These are phyloP conservation scores for Pleurotus pulmonarius DNA, from an alignment of 768 basidiomycete genomes.

Conservation along the genomic window DNA sequence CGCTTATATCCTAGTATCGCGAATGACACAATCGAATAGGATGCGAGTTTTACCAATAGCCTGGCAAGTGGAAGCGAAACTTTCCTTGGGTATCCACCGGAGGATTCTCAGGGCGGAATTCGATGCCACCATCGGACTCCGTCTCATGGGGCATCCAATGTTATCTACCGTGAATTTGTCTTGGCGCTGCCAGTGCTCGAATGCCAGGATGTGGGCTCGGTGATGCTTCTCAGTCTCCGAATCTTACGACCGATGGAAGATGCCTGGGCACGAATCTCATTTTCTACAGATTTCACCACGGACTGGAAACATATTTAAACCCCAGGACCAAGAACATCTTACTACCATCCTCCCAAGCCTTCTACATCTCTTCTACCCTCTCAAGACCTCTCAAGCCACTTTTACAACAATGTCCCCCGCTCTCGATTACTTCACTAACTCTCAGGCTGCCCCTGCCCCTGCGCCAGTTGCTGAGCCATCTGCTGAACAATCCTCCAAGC, in stretches of 20 bases:
- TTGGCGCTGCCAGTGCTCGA: slow-evolving; percentile 5
- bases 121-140: slow-evolving; percentile 1
- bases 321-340: not conserved
- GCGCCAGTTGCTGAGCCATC: not conserved
- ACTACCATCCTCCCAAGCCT: not conserved
- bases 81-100: not conserved
- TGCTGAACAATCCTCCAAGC: not conserved
- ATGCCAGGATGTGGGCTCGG: slow-evolving; percentile 2
- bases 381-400: not conserved
- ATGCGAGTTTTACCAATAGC: not conserved
- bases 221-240: not conserved
- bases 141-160: not conserved
- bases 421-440: slow-evolving; percentile 6
- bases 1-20: not conserved
- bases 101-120: slow-evolving; percentile 6
- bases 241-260: not conserved
- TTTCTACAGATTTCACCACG: not conserved
- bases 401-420: not conserved
- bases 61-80: not conserved
- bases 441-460: not conserved
- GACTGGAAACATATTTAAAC: slow-evolving; percentile 2
- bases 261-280: not conserved
- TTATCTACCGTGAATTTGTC: not conserved
- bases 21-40: not conserved
- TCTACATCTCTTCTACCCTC: not conserved